A percentile compares a stretch with the other conserved stretches of the same genome.
phyloP scores from a whole-genome alignment of 257 asterid species.

The Nicotiana tabacum region DNA sequence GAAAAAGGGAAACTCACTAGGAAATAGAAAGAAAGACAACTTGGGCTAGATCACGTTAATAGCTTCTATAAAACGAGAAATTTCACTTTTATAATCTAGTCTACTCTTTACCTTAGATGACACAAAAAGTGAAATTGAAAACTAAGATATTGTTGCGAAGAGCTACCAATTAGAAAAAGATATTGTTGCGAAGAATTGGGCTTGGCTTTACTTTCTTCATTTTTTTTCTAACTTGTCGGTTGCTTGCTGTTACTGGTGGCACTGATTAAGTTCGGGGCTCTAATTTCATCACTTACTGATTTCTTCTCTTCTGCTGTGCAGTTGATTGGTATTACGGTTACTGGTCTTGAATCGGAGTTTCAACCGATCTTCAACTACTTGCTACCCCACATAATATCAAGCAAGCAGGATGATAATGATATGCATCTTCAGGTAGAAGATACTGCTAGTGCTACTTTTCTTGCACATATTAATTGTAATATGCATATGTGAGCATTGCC shows the following conservation, averaged over 20 bases:
- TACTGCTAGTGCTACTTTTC: constrained; percentile 4
- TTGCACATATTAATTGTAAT: background rate
- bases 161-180: background rate
- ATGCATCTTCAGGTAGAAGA: constrained; percentile 84
- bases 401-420: constrained; percentile 72
- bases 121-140: background rate
- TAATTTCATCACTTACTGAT: background rate
- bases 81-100: background rate
- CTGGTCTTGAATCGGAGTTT: constrained; percentile 90
- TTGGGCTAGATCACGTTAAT: background rate
- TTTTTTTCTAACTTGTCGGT: background rate
- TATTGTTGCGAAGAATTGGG: background rate
- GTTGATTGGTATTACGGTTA: constrained; percentile 80
- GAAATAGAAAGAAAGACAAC: constrained; percentile 1
- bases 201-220: background rate
- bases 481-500: constrained; percentile 3
- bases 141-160: background rate
- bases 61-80: background rate
- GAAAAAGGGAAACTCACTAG: background rate
- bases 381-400: constrained; percentile 71
- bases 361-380: constrained; percentile 76
- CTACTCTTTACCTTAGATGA: background rate
- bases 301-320: constrained; percentile 34
- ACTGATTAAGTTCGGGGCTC: background rate
- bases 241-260: constrained; percentile 1